Evolutionary conservation across 2,329 filamentous ascomycete species (phyloP), one percentile per base, ranked within the genome.

Genomic region (Capronia epimyces): DNA sequence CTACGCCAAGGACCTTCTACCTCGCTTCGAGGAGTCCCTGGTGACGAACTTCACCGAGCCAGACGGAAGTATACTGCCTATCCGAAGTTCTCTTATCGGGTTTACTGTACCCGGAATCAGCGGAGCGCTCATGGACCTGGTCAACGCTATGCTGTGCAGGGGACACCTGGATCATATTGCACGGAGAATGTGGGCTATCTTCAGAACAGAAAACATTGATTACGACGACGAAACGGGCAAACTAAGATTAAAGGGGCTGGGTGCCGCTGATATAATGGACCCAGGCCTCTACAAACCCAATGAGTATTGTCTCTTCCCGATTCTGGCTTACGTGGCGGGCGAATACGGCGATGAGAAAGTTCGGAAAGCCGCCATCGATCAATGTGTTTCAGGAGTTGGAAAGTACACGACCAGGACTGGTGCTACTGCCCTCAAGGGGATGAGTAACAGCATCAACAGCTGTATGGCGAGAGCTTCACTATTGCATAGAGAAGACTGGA

Each of bases 131-230:
- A 50, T 49, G 24, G 55, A 58, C 43, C 31, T 18, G 10, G 49
- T 55, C n/a, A 58, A 58, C 39, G 41, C 55, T 3, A 41, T 58
- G 16, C 55, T 58, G 20, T 58, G 55, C 46, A 49, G 52, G 18
- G 50, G 49, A 5, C 55, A 55, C 27, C 49, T 58, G 7, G 52
- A 52, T 15, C 41, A 46, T 42, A 58, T 58, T 18, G 55, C 55
- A 9, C 52, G 55, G 40, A 49, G 55, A 12, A 58, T 55, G 39
- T 58, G 55, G 55, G 55, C 55, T 7, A 55, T 58, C 34, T 44
- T 52, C 27, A 53, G 50, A 27, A 52, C 44, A 24, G 55, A 58
- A 42, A 50, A 49, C 8, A 25, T 55, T 8, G 34, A 41, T 21
- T 50, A 45, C 43, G 39, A 55, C 46, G 40, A 48, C 10, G 41